phyloP scores from a whole-genome alignment of 768 basidiomycete species.

The Ramaria sp. region DNA sequence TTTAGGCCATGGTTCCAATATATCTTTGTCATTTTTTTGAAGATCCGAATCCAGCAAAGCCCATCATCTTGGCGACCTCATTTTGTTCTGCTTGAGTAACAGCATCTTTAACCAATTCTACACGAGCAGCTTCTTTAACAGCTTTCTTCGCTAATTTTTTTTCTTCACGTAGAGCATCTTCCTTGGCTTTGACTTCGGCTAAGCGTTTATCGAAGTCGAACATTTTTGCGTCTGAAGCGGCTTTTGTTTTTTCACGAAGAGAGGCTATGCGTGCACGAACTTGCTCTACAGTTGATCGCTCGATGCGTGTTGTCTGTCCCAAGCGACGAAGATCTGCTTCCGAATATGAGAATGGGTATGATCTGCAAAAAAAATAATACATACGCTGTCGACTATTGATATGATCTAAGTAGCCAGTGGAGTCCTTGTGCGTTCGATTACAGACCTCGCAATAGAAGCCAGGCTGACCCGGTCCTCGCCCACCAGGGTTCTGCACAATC shows the following conservation, averaged over 20 bases:
- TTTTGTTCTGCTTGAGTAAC: conserved; percentile 36
- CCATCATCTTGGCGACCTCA: conserved; percentile 79
- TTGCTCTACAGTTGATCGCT: conserved; percentile 84
- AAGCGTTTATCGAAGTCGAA: conserved; percentile 91
- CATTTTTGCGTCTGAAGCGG: conserved; percentile 73
- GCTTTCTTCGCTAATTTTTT: conserved; percentile 76
- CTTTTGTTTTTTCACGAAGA: conserved; percentile 79
- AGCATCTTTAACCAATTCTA: conserved; percentile 48
- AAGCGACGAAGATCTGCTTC: conserved; percentile 71
- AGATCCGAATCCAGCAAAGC: conserved; percentile 83
- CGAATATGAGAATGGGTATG: conserved; percentile 8
- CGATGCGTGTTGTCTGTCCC: conserved; percentile 93
- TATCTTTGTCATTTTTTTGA: conserved; percentile 53
- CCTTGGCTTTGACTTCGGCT: conserved; percentile 68
- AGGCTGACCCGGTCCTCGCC: conserved; percentile 79
- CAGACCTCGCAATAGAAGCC: conserved; percentile 94
- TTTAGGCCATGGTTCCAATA: background rate
- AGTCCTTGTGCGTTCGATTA: conserved; percentile 87
- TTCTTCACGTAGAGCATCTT: conserved; percentile 53
- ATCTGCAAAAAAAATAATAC: conserved; percentile 22
- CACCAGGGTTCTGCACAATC: conserved; percentile 79
- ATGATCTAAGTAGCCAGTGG: conserved; percentile 88
- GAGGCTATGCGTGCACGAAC: conserved; percentile 85
- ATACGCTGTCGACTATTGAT: conserved; percentile 88
- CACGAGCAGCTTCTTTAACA: conserved; percentile 59